These are phyloP conservation scores for Entoloma clypeatum DNA, from an alignment of 1,284 basidiomycete species.

Conservation along the genomic window DNA sequence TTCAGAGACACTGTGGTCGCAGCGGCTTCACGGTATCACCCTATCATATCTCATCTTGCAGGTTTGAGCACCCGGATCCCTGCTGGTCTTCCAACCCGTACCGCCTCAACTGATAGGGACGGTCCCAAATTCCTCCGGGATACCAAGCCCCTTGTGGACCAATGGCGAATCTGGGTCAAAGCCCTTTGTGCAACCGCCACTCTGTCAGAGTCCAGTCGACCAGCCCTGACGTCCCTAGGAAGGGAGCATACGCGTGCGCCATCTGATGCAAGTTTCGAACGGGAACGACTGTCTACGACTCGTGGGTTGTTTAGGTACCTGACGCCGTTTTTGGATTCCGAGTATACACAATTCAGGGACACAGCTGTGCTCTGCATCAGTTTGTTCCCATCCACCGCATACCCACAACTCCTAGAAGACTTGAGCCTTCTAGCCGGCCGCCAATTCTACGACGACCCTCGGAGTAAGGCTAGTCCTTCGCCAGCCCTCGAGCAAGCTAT, in stretches of 20 bases:
- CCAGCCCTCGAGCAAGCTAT: slow-evolving; percentile 40
- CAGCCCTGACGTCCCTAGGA: slow-evolving; percentile 48
- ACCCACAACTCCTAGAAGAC: slow-evolving; percentile 82
- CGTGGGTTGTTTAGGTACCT: slow-evolving; percentile 84
- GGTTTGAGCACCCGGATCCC: slow-evolving; percentile 55
- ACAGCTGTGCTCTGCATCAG: slow-evolving; percentile 87
- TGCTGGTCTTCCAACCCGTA: slow-evolving; percentile 39
- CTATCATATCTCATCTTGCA: slow-evolving; percentile 61
- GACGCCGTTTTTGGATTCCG: slow-evolving; percentile 84
- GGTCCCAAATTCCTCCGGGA: slow-evolving; percentile 55
- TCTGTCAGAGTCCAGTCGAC: slow-evolving; percentile 57
- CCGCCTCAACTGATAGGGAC: slow-evolving; percentile 43
- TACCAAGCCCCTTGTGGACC: slow-evolving; percentile 64
- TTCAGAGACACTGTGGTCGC: slow-evolving; percentile 66
- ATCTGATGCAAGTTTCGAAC: slow-evolving; percentile 68
- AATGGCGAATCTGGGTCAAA: slow-evolving; percentile 88
- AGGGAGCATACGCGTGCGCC: slow-evolving; percentile 71
- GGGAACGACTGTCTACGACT: slow-evolving; percentile 74
- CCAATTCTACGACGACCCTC: slow-evolving; percentile 77
- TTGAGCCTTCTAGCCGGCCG: slow-evolving; percentile 76
- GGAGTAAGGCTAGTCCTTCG: slow-evolving; percentile 45
- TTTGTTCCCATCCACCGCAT: slow-evolving; percentile 74
- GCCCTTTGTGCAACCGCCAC: slow-evolving; percentile 78
- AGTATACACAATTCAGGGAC: slow-evolving; percentile 80
- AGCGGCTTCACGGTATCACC: slow-evolving; percentile 63